A percentile compares a stretch with the other conserved stretches of the same genome.
Evolutionary conservation across 768 basidiomycete genomes (phyloP).

Genomic region (Lactarius pseudohatsudake): DNA sequence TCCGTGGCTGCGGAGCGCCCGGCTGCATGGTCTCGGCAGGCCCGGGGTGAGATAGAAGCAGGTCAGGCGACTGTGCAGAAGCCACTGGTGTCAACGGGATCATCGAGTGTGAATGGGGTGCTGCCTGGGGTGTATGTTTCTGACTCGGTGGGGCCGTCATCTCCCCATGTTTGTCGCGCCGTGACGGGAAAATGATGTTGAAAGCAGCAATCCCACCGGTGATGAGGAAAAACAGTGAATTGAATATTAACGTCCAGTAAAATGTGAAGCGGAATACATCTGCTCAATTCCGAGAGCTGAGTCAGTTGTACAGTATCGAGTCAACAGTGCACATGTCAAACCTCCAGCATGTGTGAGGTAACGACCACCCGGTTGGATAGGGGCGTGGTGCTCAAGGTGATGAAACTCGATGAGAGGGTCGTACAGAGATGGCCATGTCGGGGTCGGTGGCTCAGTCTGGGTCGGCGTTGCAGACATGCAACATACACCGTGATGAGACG

Average conservation of each 20-base stretch:
- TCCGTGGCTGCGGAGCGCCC: constrained; percentile 6
- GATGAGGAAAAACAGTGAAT: constrained; percentile 26
- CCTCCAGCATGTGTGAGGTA: constrained; percentile 22
- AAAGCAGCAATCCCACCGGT: constrained; percentile 26
- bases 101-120: constrained; percentile 1
- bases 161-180: constrained; percentile 13
- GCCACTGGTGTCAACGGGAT: constrained; percentile 23
- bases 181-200: constrained; percentile 26
- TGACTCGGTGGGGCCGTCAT: neutral
- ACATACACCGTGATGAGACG: constrained; percentile 14
- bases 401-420: constrained; percentile 28
- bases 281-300: constrained; percentile 7
- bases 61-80: constrained; percentile 16
- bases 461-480: constrained; percentile 6
- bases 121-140: constrained; percentile 1
- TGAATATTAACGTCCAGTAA: constrained; percentile 29
- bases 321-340: constrained; percentile 6
- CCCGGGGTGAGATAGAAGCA: neutral
- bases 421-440: constrained; percentile 29
- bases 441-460: constrained; percentile 10
- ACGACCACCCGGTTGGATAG: constrained; percentile 24
- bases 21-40: neutral
- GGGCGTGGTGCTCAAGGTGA: constrained; percentile 24
- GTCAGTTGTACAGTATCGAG: neutral
- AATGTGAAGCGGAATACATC: constrained; percentile 31